phyloP scores from a whole-genome alignment of 495 filamentous ascomycete genomes.

The Cetradonia linearis region DNA sequence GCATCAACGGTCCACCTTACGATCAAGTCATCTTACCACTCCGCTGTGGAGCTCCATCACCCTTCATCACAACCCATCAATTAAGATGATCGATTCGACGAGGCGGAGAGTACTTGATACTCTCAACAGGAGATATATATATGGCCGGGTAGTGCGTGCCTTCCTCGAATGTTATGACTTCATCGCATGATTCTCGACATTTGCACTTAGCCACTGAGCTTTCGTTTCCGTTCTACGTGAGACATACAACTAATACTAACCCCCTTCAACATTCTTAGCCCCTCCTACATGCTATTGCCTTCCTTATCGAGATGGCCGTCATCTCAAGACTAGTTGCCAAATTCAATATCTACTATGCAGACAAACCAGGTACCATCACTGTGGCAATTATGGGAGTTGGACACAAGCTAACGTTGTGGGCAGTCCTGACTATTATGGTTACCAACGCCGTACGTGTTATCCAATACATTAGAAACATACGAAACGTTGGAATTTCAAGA shows the following conservation, averaged over 20 bases:
- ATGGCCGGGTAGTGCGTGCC: slow-evolving; percentile 63
- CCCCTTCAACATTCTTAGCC: slow-evolving; percentile 46
- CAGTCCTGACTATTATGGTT: slow-evolving; percentile 95
- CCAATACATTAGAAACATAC: slow-evolving; percentile 1
- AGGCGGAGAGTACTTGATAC: slow-evolving; percentile 54
- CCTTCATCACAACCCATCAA: background rate
- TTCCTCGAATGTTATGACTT: slow-evolving; percentile 15
- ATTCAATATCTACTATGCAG: slow-evolving; percentile 87
- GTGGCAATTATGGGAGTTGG: slow-evolving; percentile 1
- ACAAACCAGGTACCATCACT: slow-evolving; percentile 57
- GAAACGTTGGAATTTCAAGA: background rate
- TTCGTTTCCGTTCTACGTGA: background rate
- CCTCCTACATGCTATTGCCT: slow-evolving; percentile 72
- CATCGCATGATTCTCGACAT: slow-evolving; percentile 4
- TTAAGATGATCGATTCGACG: slow-evolving; percentile 36
- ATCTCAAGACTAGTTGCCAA: slow-evolving; percentile 70
- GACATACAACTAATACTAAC: slow-evolving; percentile 23
- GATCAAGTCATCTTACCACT: background rate
- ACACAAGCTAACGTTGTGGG: slow-evolving; percentile 26
- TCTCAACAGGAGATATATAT: slow-evolving; percentile 70
- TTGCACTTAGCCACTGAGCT: slow-evolving; percentile 7
- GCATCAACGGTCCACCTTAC: background rate
- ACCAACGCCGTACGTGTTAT: slow-evolving; percentile 70
- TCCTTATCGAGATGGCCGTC: slow-evolving; percentile 79
- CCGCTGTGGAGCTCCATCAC: background rate